These are phyloP conservation scores for Oryza rufipogon DNA, from an alignment of 176 grass and related monocot species.

Conservation along the genomic window DNA sequence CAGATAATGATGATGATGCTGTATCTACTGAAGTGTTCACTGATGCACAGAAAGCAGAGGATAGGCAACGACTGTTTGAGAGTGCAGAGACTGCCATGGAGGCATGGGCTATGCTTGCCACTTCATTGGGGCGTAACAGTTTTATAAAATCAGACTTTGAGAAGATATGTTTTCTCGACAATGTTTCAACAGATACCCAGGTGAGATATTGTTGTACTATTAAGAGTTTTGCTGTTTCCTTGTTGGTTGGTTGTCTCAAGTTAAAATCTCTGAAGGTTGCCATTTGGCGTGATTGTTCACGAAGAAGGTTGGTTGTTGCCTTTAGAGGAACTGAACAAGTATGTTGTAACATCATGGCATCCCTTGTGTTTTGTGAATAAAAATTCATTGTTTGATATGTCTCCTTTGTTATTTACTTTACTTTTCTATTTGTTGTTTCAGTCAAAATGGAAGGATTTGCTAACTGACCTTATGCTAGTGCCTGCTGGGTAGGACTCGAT, in stretches of 20 bases:
- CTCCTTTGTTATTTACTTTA: slow-evolving; percentile 15
- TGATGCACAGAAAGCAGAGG: slow-evolving; percentile 62
- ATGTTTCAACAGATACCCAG: slow-evolving; percentile 84
- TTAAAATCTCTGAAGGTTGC: slow-evolving; percentile 61
- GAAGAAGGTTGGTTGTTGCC: slow-evolving; percentile 80
- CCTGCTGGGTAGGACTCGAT: slow-evolving; percentile 67
- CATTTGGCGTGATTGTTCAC: slow-evolving; percentile 91
- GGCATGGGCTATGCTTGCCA: slow-evolving; percentile 97
- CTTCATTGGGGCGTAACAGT: slow-evolving; percentile 84
- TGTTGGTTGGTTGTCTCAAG: slow-evolving; percentile 1
- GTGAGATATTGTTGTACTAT: slow-evolving; percentile 38
- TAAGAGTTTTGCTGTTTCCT: slow-evolving; percentile 6
- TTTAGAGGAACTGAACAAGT: slow-evolving; percentile 98
- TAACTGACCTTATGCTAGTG: slow-evolving; percentile 89
- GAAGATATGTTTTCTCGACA: slow-evolving; percentile 98
- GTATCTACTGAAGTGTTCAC: slow-evolving; percentile 34
- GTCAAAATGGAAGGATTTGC: slow-evolving; percentile 95
- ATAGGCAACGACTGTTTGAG: slow-evolving; percentile 74
- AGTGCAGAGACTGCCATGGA: slow-evolving; percentile 97
- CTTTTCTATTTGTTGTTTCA: slow-evolving; percentile 49
- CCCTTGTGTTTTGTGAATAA: slow-evolving; percentile 8
- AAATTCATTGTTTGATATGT: slow-evolving; percentile 7
- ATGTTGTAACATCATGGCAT: slow-evolving; percentile 49
- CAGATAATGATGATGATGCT: slow-evolving; percentile 37
- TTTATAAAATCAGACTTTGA: slow-evolving; percentile 98